Evolutionary conservation across 257 asterid species (phyloP), one percentile per base, ranked within the genome.

Genomic region (Solanum rostratum): DNA sequence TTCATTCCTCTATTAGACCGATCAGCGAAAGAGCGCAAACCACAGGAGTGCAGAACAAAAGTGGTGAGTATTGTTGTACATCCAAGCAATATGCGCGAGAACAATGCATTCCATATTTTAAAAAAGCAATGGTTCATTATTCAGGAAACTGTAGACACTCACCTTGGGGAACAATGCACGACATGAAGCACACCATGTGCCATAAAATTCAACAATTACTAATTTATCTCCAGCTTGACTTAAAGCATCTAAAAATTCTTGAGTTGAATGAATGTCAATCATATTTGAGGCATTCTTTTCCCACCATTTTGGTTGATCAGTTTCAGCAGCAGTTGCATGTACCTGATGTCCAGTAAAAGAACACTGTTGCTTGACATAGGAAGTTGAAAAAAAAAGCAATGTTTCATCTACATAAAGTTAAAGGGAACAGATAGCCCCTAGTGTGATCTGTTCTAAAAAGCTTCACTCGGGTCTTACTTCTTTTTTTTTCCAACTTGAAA

Each of bases 141-240:
- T 78, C 65, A 0, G 82, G 10, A 29, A 78, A 52, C 29, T 43
- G 29, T 65, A 74, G 83, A 85, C 22, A 65, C 85, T 54, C 73
- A 87, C 92, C 91, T 90, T 90, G 12, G 92, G 92, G 81, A 85
- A 88, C 66, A 90, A 88, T 57, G 91, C 92, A 63, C 91, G 88
- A 76, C 92, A 90, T 81, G 92, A 90, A n/a, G 91, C 92, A 79
- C 92, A 90, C 92, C 92, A 90, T 30, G 91, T 84, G 53, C 92
- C 92, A 78, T 88, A 90, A 24, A 90, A 88, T 54, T 90, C 91
- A 50, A 87, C 92, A 55, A 90, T 86, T 13, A 88, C 92, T 83
- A 90, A 83, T 83, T 89, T 87, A 46, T 88, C 90, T 79, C 89
- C 89, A 71, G 91, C 89, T 83, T 87, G 85, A 87, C 91, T 84